Evolutionary conservation across 495 filamentous ascomycete species (phyloP).

Genomic region (Penicillium robsamsonii): DNA sequence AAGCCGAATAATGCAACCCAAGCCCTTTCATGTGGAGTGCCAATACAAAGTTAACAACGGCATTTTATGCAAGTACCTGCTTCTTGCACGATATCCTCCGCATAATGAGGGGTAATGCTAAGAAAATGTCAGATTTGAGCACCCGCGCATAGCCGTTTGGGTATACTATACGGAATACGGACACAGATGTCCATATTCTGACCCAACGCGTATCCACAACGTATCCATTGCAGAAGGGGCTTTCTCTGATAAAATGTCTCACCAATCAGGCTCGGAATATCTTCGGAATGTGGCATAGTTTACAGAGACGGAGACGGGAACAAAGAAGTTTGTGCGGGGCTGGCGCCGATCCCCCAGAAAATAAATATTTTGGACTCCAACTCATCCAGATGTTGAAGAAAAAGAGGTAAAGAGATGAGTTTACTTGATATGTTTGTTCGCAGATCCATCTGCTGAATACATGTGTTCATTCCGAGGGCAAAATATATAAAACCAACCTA

Average conservation of each 20-base stretch:
- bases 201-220: background rate
- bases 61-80: background rate
- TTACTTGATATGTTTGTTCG: background rate
- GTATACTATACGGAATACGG: background rate
- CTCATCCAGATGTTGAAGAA: background rate
- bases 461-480: background rate
- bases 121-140: background rate
- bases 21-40: background rate
- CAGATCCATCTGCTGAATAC: too few relatives aligned
- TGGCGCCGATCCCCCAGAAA: background rate
- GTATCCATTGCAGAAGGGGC: background rate
- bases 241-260: background rate
- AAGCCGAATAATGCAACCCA: background rate
- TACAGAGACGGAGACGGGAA: background rate
- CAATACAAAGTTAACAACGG: background rate
- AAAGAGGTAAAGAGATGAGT: background rate
- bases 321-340: background rate
- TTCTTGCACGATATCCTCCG: background rate
- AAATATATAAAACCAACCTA: background rate
- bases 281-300: background rate
- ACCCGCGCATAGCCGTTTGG: background rate
- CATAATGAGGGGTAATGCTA: constrained; percentile 3
- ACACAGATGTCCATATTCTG: background rate
- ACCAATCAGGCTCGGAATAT: background rate
- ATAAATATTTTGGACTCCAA: background rate